Evolutionary conservation across 2,329 filamentous ascomycete species (phyloP).

Genomic region (Chrysosporium queenslandicum): DNA sequence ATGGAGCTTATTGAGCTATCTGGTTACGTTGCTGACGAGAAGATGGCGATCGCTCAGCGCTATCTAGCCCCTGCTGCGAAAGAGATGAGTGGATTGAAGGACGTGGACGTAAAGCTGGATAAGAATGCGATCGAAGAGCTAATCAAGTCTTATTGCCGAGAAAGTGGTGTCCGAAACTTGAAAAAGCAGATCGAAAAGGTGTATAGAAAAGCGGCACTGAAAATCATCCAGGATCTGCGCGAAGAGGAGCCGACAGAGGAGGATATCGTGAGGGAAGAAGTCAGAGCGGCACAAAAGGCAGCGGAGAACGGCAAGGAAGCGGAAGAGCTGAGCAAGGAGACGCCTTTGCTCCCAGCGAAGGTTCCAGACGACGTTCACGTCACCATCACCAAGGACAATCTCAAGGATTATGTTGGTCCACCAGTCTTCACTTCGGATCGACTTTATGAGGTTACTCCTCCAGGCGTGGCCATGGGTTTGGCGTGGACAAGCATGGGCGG

Average conservation of each 20-base stretch:
- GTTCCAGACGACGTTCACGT: constrained; percentile 84
- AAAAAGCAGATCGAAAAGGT: constrained; percentile 99
- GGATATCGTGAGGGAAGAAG: constrained; percentile 73
- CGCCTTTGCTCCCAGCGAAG: constrained; percentile 46
- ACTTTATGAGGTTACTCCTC: constrained; percentile 83
- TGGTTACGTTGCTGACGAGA: constrained; percentile 94
- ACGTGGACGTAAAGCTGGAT: constrained; percentile 78
- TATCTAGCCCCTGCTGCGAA: constrained; percentile 93
- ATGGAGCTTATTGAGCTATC: constrained; percentile 98
- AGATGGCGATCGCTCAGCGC: constrained; percentile 92
- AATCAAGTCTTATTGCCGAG: constrained; percentile 96
- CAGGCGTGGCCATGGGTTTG: constrained; percentile 93
- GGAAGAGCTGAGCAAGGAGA: constrained; percentile 16
- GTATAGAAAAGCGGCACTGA: constrained; percentile 90
- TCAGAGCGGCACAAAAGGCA: constrained; percentile 62
- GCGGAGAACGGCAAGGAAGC: constrained; percentile 35
- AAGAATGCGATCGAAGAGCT: constrained; percentile 87
- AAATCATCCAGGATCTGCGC: constrained; percentile 64
- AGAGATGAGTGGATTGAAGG: constrained; percentile 78
- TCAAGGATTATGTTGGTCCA: constrained; percentile 94
- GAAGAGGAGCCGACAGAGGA: constrained; percentile 32
- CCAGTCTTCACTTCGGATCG: constrained; percentile 93
- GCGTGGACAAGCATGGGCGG: constrained; percentile 98
- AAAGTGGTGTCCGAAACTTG: constrained; percentile 91
- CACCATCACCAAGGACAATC: constrained; percentile 72